These are phyloP conservation scores for Trichomonas gallinae DNA, from an alignment of 208 protist species.

Conservation along the genomic window DNA sequence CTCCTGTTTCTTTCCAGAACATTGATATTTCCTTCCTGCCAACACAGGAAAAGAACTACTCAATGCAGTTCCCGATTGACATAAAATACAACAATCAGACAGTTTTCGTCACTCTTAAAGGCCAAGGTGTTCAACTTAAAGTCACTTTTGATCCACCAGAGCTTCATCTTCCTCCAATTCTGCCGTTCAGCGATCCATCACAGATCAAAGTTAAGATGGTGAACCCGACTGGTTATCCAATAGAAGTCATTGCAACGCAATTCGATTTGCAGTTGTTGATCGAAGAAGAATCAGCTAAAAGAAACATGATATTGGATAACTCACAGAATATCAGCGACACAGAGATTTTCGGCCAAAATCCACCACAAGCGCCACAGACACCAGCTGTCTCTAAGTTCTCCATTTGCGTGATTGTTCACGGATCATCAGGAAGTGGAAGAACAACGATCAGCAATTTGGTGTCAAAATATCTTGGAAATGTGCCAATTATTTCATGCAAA, in stretches of 20 bases:
- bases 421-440: neutral
- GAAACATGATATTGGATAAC: neutral
- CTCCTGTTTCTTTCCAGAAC: neutral
- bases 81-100: neutral
- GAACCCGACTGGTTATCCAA: constrained; percentile 17
- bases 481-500: neutral
- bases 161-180: neutral
- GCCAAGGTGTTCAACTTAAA: neutral
- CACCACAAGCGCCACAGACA: neutral
- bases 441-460: neutral
- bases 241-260: neutral
- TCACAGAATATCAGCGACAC: neutral
- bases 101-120: neutral
- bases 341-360: neutral
- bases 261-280: neutral
- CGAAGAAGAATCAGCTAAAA: neutral
- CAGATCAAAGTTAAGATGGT: neutral
- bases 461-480: neutral
- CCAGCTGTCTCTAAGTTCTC: neutral
- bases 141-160: neutral
- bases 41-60: neutral
- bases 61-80: constrained; percentile 1
- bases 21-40: neutral
- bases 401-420: neutral
- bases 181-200: neutral